Base-by-base conservation (phyloP, 345 rosid genomes). In the Turnera subulata region DNA sequence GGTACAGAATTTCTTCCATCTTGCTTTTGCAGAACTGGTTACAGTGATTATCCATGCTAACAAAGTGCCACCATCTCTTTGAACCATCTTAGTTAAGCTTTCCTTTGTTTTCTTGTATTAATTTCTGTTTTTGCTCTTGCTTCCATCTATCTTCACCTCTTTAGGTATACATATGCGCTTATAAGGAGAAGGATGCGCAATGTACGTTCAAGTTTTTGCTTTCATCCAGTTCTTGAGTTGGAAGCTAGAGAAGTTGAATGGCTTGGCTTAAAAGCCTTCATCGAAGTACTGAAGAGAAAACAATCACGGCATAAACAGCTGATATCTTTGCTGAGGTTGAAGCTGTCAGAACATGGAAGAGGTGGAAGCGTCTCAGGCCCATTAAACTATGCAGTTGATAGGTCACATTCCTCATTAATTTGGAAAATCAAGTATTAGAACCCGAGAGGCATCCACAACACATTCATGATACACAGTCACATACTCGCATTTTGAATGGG, bases 181-280 rank as follows among this genome's bases (percentile, higher is more conserved):
- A 80, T 91, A 49, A 64, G 54, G 67, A 79, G 66, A 75, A 73
- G 80, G 76, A 82, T 82, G 86, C 53, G 6, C 17, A 55, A 73
- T 44, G 53, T 55, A 58, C 51, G 13, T 54, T 44, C 61, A 17
- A 68, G 70, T 57, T 55, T 75, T 22, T 45, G 53, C 56, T 54
- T 72, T 47, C 47, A 21, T 29, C 83, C 84, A 0, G 54, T 62
- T 64, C 88, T 77, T 52, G 47, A 69, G 63, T 53, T 84, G 65
- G 38, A 52, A 25, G 74, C 65, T 42, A 72, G 61, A 9, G 97
- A 91, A 75, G 91, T 85, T 18, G 72, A 73, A 61, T 91, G 95
- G 96, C 91, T 91, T 24, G 96, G 94, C 18, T 59, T 84, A 18
- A 67, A 76, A 59, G 96, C 95, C 0, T 88, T 59, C 58, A 65